Conservation (phyloP, 2,329 filamentous ascomycete genomes). For the Tolypocladium nubicola region DNA sequence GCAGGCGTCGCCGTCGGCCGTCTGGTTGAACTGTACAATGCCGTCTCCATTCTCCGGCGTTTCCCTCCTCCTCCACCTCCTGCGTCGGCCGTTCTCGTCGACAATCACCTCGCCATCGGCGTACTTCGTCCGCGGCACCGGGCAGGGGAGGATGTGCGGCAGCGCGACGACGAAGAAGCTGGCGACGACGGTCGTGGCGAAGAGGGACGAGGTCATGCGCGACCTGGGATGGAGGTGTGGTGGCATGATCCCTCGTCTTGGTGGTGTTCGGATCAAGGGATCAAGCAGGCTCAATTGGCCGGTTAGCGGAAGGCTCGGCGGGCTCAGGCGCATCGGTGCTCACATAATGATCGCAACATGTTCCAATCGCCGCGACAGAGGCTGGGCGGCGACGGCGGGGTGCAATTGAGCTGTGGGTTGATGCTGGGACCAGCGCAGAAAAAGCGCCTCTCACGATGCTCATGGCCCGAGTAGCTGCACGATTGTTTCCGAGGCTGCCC, state of each 20-base stretch:
- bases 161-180: slow-evolving; percentile 88
- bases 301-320: not conserved
- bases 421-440: slow-evolving; percentile 1
- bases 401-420: slow-evolving; percentile 1
- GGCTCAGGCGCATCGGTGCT: slow-evolving; percentile 1
- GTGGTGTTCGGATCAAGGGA: slow-evolving; percentile 1
- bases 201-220: slow-evolving; percentile 85
- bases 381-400: not conserved
- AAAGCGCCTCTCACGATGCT: slow-evolving; percentile 2
- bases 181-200: slow-evolving; percentile 81
- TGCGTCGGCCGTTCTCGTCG: slow-evolving; percentile 34
- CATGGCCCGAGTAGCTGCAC: not conserved
- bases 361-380: slow-evolving; percentile 1
- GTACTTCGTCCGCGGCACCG: slow-evolving; percentile 63
- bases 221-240: slow-evolving; percentile 90
- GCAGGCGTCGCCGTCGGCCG: slow-evolving; percentile 23
- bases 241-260: slow-evolving; percentile 46
- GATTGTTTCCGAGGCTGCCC: slow-evolving; percentile 6
- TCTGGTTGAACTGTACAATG: slow-evolving; percentile 36
- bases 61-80: slow-evolving; percentile 30
- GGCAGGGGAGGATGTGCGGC: slow-evolving; percentile 85
- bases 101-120: slow-evolving; percentile 54
- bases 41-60: slow-evolving; percentile 30
- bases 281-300: not conserved
- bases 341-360: slow-evolving; percentile 11